Evolutionary conservation across 2,329 filamentous ascomycete genomes (phyloP).

Genomic region (Ascomycota sp.): DNA sequence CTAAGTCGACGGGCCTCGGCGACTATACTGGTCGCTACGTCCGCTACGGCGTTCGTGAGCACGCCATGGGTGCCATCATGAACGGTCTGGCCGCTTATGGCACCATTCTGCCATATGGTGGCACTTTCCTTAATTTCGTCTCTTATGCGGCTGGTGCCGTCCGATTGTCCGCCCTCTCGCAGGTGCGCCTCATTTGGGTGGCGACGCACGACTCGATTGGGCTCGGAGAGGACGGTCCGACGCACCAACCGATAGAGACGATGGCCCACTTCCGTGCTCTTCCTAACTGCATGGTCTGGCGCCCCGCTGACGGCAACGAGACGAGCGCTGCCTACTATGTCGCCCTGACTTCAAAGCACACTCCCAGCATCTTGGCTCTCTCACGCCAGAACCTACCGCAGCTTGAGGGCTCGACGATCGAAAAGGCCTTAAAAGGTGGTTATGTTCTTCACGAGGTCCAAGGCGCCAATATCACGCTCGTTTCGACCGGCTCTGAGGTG

Average conservation of each 20-base stretch:
- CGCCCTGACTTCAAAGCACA: constrained; percentile 70
- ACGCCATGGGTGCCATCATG: constrained; percentile 78
- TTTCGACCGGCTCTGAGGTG: constrained; percentile 92
- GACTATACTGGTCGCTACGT: constrained; percentile 82
- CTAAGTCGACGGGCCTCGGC: constrained; percentile 62
- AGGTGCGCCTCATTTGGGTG: constrained; percentile 79
- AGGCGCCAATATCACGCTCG: constrained; percentile 66
- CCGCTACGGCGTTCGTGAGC: constrained; percentile 79
- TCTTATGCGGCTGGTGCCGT: constrained; percentile 91
- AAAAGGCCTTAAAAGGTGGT: constrained; percentile 79
- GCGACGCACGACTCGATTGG: constrained; percentile 98
- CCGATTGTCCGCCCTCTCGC: constrained; percentile 79
- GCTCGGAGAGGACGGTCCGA: constrained; percentile 94
- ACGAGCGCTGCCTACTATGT: constrained; percentile 94
- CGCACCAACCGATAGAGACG: constrained; percentile 97
- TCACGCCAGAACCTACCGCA: constrained; percentile 97
- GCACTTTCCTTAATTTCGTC: constrained; percentile 98
- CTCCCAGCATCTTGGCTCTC: constrained; percentile 78
- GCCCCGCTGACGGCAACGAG: constrained; percentile 95
- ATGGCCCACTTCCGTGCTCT: constrained; percentile 95
- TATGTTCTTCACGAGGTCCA: constrained; percentile 74
- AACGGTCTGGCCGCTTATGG: constrained; percentile 93
- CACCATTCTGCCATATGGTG: constrained; percentile 76
- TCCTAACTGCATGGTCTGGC: constrained; percentile 98
- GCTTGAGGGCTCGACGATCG: constrained; percentile 79